phyloP scores from a whole-genome alignment of 306 rosid species.

The Erythrophleum fordii region DNA sequence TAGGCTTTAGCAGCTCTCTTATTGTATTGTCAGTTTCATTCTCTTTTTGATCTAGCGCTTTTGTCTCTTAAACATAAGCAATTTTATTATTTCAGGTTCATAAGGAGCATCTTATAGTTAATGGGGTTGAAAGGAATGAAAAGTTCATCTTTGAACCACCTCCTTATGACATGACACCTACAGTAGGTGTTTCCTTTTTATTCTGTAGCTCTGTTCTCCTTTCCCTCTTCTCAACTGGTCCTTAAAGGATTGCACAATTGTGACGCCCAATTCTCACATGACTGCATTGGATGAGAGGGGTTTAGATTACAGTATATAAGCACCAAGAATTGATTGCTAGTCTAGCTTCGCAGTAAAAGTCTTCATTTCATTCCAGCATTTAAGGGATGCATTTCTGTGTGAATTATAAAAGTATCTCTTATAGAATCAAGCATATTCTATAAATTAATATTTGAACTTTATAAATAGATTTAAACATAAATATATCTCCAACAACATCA shows the following conservation, averaged over 20 bases:
- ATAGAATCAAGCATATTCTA: too few relatives aligned
- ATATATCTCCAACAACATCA: too few relatives aligned
- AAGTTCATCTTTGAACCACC: constrained; percentile 82
- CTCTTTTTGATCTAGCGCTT: constrained; percentile 2
- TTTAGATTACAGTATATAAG: background rate
- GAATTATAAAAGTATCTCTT: constrained; percentile 13
- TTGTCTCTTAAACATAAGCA: background rate
- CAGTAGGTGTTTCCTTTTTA: constrained; percentile 55
- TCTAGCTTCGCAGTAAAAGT: constrained; percentile 45
- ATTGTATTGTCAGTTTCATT: background rate
- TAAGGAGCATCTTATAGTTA: constrained; percentile 83
- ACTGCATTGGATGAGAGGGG: background rate
- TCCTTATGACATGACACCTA: constrained; percentile 78
- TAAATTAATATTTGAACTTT: too few relatives aligned
- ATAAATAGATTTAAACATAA: too few relatives aligned
- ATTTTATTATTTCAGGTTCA: constrained; percentile 67
- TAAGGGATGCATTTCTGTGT: constrained; percentile 22
- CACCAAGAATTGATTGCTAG: constrained; percentile 8
- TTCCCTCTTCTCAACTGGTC: background rate
- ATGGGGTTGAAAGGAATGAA: constrained; percentile 93
- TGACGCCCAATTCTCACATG: background rate
- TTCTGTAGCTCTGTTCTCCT: background rate
- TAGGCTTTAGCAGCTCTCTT: background rate
- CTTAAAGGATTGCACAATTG: constrained; percentile 1
- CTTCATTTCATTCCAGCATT: background rate